A percentile compares a stretch with the other conserved stretches of the same genome.
phyloP scores from a whole-genome alignment of 2,329 filamentous ascomycete species.

The Cryphonectria japonica region DNA sequence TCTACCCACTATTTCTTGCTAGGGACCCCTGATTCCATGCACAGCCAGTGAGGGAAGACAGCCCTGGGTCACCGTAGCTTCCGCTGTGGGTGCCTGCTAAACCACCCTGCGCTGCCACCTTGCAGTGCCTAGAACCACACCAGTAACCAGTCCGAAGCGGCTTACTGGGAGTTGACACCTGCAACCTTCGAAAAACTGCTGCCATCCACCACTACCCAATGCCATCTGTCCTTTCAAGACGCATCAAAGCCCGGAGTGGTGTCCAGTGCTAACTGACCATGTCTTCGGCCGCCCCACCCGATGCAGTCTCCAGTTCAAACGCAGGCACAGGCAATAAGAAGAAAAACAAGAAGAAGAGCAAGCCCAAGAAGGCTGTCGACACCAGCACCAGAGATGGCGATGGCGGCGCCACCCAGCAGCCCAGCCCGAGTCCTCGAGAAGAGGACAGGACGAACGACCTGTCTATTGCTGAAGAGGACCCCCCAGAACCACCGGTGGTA shows the following conservation, averaged over 20 bases:
- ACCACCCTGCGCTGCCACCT: not conserved
- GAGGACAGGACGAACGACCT: conserved; percentile 22
- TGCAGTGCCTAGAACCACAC: conserved; percentile 6
- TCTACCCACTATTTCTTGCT: conserved; percentile 2
- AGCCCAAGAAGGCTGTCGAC: conserved; percentile 23
- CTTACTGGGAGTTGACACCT: conserved; percentile 2
- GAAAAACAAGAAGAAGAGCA: conserved; percentile 29
- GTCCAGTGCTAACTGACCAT: conserved; percentile 29
- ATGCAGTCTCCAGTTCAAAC: conserved; percentile 22
- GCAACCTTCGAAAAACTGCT: conserved; percentile 3
- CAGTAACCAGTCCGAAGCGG: conserved; percentile 15
- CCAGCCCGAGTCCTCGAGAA: conserved; percentile 22
- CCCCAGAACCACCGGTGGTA: conserved; percentile 28
- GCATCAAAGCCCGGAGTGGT: conserved; percentile 17
- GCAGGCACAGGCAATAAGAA: conserved; percentile 28
- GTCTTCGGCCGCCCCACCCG: conserved; percentile 30
- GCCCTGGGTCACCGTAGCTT: conserved; percentile 12
- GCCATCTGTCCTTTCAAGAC: conserved; percentile 25
- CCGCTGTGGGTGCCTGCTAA: conserved; percentile 9
- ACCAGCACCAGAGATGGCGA: conserved; percentile 20
- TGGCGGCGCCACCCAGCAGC: conserved; percentile 8
- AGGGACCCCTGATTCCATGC: not conserved
- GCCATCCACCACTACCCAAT: conserved; percentile 19
- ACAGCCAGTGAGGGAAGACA: conserved; percentile 4
- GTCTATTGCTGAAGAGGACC: conserved; percentile 21